Evolutionary conservation across 805 yeast species (phyloP).

Genomic region (Isabelozyma pseudorhagii): DNA sequence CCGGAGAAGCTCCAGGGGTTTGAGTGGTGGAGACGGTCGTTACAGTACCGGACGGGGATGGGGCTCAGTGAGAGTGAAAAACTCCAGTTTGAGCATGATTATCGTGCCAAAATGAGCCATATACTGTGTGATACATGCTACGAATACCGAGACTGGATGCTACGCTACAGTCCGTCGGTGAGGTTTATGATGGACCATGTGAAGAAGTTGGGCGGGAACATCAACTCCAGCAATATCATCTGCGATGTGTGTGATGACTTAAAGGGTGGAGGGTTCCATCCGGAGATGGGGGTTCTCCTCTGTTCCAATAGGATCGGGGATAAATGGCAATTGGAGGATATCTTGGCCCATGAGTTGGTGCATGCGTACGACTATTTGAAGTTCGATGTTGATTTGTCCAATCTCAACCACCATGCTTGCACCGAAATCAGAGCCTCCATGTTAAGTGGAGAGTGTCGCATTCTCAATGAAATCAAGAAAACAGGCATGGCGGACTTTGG

Average conservation of each 20-base stretch:
- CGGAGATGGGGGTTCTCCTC: slow-evolving; percentile 78
- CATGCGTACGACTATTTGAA: slow-evolving; percentile 91
- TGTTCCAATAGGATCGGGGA: slow-evolving; percentile 79
- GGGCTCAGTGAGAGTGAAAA: slow-evolving; percentile 55
- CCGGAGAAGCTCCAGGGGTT: slow-evolving; percentile 47
- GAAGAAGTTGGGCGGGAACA: slow-evolving; percentile 54
- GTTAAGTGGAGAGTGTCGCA: slow-evolving; percentile 91
- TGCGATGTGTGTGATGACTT: slow-evolving; percentile 86
- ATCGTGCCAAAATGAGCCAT: slow-evolving; percentile 37
- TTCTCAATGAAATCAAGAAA: slow-evolving; percentile 75
- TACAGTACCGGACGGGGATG: slow-evolving; percentile 68
- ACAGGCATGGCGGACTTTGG: slow-evolving; percentile 53
- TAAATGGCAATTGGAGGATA: slow-evolving; percentile 84
- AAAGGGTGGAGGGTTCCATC: slow-evolving; percentile 88
- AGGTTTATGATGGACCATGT: slow-evolving; percentile 84
- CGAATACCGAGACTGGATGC: slow-evolving; percentile 75
- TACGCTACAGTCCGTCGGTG: slow-evolving; percentile 79
- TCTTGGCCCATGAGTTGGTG: slow-evolving; percentile 86
- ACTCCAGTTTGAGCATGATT: slow-evolving; percentile 57
- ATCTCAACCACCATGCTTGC: slow-evolving; percentile 92
- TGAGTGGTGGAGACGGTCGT: slow-evolving; percentile 78
- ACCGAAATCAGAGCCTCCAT: slow-evolving; percentile 93
- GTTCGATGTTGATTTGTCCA: slow-evolving; percentile 81
- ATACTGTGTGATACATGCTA: slow-evolving; percentile 67
- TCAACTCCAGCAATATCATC: slow-evolving; percentile 49